phyloP scores from a whole-genome alignment of 768 basidiomycete species.

The Leccinum rimulosum region DNA sequence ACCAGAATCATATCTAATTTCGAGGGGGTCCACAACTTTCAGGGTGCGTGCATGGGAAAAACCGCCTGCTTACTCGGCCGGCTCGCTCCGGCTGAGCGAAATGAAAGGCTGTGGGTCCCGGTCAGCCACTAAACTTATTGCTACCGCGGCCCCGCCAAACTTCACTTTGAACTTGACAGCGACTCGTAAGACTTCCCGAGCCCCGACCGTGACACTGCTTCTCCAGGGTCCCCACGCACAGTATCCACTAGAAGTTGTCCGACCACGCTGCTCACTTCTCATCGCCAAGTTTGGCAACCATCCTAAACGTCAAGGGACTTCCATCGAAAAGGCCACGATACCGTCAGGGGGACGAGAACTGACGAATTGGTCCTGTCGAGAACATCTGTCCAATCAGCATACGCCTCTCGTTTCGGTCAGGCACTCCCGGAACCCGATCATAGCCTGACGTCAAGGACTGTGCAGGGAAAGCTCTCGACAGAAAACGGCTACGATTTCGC shows the following conservation, averaged over 20 bases:
- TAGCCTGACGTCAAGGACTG: constrained; percentile 27
- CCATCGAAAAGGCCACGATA: neutral
- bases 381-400: neutral
- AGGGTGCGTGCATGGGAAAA: neutral
- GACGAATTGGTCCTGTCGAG: neutral
- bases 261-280: neutral
- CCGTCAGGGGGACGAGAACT: neutral
- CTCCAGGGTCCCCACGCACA: neutral
- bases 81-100: neutral
- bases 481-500: constrained; percentile 9
- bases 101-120: neutral
- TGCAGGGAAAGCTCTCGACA: constrained; percentile 16
- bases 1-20: constrained; percentile 4
- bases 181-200: neutral
- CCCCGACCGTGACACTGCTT: neutral
- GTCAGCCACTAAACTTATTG: constrained; percentile 3
- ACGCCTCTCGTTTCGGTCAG: neutral
- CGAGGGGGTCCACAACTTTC: neutral
- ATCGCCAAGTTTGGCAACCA: neutral
- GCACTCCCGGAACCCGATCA: neutral
- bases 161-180: neutral
- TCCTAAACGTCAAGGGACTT: neutral
- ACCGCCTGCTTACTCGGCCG: neutral
- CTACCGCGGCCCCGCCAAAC: constrained; percentile 5
- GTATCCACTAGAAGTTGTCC: neutral